phyloP scores from a whole-genome alignment of 108 stramenopile genomes.

The Skeletonema tropicum region DNA sequence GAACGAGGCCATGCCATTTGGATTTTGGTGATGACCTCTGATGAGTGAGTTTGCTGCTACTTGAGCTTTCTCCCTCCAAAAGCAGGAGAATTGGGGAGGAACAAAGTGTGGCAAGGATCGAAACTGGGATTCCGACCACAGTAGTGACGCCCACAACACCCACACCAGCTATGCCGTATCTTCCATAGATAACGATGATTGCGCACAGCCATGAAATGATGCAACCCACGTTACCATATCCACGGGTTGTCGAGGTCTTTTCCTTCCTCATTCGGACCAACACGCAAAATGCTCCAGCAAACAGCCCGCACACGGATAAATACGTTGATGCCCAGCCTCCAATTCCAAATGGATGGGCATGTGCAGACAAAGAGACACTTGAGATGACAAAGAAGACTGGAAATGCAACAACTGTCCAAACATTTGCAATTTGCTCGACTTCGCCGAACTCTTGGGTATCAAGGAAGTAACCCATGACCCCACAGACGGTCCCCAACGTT shows the following conservation, averaged over 20 bases:
- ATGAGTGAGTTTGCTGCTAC: conserved; percentile 37
- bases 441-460: conserved; percentile 73
- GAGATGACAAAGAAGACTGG: conserved; percentile 61
- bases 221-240: conserved; percentile 67
- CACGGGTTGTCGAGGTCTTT: conserved; percentile 60
- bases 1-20: conserved; percentile 41
- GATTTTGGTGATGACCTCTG: conserved; percentile 41
- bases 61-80: conserved; percentile 71
- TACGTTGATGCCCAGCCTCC: conserved; percentile 81
- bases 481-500: conserved; percentile 73
- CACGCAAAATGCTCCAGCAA: conserved; percentile 55
- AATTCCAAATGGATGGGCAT: conserved; percentile 63
- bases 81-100: conserved; percentile 64
- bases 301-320: conserved; percentile 57
- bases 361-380: conserved; percentile 36
- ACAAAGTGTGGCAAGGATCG: conserved; percentile 68
- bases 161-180: conserved; percentile 73
- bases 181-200: conserved; percentile 61
- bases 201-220: conserved; percentile 61
- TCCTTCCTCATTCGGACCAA: conserved; percentile 50
- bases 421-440: conserved; percentile 63
- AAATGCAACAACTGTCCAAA: conserved; percentile 62
- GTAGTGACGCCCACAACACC: conserved; percentile 64
- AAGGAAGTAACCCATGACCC: conserved; percentile 76
- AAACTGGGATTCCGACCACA: conserved; percentile 64